phyloP scores from a whole-genome alignment of 768 basidiomycete species.

The Psilocybe sp. region DNA sequence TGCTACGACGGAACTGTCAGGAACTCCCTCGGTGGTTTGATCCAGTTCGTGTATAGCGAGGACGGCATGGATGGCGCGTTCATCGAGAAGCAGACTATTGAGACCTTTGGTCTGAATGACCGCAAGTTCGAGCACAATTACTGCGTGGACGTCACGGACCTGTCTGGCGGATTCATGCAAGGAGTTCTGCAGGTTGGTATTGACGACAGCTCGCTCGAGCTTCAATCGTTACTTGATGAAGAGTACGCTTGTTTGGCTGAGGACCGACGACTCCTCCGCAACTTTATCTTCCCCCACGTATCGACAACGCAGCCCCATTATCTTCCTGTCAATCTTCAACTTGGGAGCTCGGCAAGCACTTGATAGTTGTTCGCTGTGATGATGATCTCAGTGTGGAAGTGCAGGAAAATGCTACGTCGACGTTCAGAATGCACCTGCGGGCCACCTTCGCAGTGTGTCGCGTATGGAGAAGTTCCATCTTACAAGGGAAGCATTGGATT shows the following conservation, averaged over 20 bases:
- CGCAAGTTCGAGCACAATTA: slow-evolving; percentile 87
- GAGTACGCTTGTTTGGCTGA: slow-evolving; percentile 57
- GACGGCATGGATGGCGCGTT: slow-evolving; percentile 99
- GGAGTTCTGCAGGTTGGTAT: slow-evolving; percentile 85
- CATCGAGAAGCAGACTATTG: slow-evolving; percentile 93
- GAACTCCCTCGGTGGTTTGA: slow-evolving; percentile 93
- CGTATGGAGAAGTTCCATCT: slow-evolving; percentile 88
- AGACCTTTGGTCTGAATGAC: slow-evolving; percentile 81
- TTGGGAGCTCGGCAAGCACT: slow-evolving; percentile 65
- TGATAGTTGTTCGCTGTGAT: slow-evolving; percentile 86
- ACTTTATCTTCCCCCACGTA: slow-evolving; percentile 78
- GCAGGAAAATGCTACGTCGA: slow-evolving; percentile 85
- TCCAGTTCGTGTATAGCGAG: slow-evolving; percentile 97
- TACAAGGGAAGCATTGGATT: slow-evolving; percentile 92
- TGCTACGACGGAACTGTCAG: slow-evolving; percentile 98
- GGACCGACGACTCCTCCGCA: slow-evolving; percentile 79
- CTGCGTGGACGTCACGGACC: slow-evolving; percentile 92
- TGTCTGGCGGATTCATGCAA: slow-evolving; percentile 72
- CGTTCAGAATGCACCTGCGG: slow-evolving; percentile 92
- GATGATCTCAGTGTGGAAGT: slow-evolving; percentile 73
- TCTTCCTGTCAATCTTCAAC: slow-evolving; percentile 94
- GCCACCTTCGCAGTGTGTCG: slow-evolving; percentile 84
- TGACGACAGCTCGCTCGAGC: slow-evolving; percentile 77
- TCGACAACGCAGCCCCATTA: slow-evolving; percentile 75
- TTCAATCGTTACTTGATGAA: slow-evolving; percentile 83